Evolutionary conservation across 805 yeast species (phyloP), one percentile per base, ranked within the genome.

Genomic region (Monosporozyma servazzii): DNA sequence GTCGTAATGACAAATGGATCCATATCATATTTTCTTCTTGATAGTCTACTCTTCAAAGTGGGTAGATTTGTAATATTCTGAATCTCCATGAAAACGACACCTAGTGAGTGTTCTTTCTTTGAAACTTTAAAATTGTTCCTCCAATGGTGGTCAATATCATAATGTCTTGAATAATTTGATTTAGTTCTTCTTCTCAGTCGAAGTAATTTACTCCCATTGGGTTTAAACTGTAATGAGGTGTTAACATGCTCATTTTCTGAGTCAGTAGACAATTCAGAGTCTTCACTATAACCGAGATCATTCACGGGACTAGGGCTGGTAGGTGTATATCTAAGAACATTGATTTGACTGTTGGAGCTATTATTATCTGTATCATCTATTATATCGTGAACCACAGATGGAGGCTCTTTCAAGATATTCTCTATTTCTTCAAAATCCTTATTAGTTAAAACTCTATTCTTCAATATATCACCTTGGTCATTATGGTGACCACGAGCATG

Each of bases 1-100:
- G 96, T 82, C 1, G 88, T 83, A 18, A 91, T 88, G 2, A 91
- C 91, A 69, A 91, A 93, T 2, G 98, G 98, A 63, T 93, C 99
- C 95, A 93, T 88, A 66, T 89, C 96, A 62, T 86, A 91, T 18
- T 48, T 53, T 1, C 90, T 83, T 21, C 88, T 79, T 9, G 89
- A 72, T 15, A 86, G 70, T 47, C 62, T 66, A 56, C 84, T 83
- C 41, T 77, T 76, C 50, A 83, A 74, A 0, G 95, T 87, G 1
- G 99, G 99, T 37, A 91, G 71, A 52, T 84, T 88, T 2, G 79
- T 70, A 9, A 91, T 88, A 1, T 84, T 78, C 3, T 80, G 76
- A 20, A 91, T 79, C 55, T 90, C 95, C 36, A 91, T 62, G 58
- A 85, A 87, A 3, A 86, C 67, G 7, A 90, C 85, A 2, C 98